phyloP scores from a whole-genome alignment of 306 rosid genomes.

The Dalbergia cultrata region DNA sequence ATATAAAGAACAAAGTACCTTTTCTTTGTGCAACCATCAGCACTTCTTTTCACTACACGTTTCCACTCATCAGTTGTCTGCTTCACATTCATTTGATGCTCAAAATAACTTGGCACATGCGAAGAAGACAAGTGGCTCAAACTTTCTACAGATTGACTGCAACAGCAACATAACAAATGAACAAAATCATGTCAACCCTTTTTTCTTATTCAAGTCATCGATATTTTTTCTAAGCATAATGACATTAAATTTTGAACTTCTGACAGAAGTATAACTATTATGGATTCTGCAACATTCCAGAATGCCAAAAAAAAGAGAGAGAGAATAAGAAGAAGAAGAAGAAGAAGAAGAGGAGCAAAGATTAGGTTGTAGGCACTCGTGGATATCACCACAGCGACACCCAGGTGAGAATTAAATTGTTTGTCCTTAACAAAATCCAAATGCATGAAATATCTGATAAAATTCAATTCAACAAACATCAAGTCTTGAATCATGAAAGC shows the following conservation, averaged over 20 bases:
- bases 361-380: not conserved
- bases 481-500: slow-evolving; percentile 33
- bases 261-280: slow-evolving; percentile 11
- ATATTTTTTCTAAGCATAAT: not conserved
- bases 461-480: slow-evolving; percentile 34
- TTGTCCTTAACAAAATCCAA: slow-evolving; percentile 20
- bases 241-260: slow-evolving; percentile 20
- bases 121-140: slow-evolving; percentile 50
- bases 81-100: slow-evolving; percentile 51
- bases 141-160: slow-evolving; percentile 57
- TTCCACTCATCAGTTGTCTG: slow-evolving; percentile 60
- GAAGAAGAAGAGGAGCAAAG: not conserved
- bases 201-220: slow-evolving; percentile 21
- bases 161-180: slow-evolving; percentile 46
- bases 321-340: not conserved
- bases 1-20: slow-evolving; percentile 54
- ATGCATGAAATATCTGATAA: slow-evolving; percentile 18
- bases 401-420: not conserved
- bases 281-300: slow-evolving; percentile 13
- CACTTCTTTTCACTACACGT: slow-evolving; percentile 58
- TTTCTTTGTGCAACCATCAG: slow-evolving; percentile 84
- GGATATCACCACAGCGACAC: slow-evolving; percentile 26
- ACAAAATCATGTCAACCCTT: slow-evolving; percentile 37
- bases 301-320: not conserved
- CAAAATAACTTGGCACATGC: slow-evolving; percentile 47